Base-by-base conservation (phyloP, 148 eudicot species). In the Chenopodium album region DNA sequence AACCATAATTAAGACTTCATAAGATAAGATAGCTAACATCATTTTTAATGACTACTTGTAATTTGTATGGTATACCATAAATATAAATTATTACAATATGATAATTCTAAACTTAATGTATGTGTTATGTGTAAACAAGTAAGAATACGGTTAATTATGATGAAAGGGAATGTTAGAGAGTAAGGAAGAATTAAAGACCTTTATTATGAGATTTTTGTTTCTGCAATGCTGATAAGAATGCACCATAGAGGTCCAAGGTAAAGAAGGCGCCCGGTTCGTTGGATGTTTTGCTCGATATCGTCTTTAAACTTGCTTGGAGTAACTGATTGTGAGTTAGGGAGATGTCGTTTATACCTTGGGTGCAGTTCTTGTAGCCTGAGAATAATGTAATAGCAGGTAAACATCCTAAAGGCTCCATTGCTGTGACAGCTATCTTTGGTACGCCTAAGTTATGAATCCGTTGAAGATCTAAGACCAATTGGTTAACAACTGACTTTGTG, bases 341-440 rank as follows among this genome's bases (percentile, higher is more conserved):
- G 0, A 79, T 66, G 0, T 77, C 80, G 69, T 92, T 90, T 7
- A 83, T 71, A 2, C 76, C 34, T 79, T 79, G 72, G 32, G 83
- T 87, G 86, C 97, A 92, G 48, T 85, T 87, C 23, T 44, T 41
- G 71, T 87, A 82, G 0, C 86, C 87, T 4, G 46, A 66, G 17
- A 76, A 54, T 26, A 81, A 72, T 9, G 94, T 89, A 22, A 75
- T 20, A 3, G 81, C 66, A 1, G 95, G 95, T 44, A 92, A 70
- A 73, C 95, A 92, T 4, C 95, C 95, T 0, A 89, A 37, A 1
- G 95, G 95, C 80, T 82, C 85, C 66, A 92, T 79, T 56, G 87
- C 73, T 8, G 91, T 89, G 3, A 92, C 69, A 1, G 74, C 86
- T 59, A 92, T 72, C 79, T 87, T 92, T 19, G 70, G 71, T 22